A percentile compares a stretch with the other conserved stretches of the same genome.
Conservation (phyloP, 768 basidiomycete genomes). For the Boletellus ananas region DNA sequence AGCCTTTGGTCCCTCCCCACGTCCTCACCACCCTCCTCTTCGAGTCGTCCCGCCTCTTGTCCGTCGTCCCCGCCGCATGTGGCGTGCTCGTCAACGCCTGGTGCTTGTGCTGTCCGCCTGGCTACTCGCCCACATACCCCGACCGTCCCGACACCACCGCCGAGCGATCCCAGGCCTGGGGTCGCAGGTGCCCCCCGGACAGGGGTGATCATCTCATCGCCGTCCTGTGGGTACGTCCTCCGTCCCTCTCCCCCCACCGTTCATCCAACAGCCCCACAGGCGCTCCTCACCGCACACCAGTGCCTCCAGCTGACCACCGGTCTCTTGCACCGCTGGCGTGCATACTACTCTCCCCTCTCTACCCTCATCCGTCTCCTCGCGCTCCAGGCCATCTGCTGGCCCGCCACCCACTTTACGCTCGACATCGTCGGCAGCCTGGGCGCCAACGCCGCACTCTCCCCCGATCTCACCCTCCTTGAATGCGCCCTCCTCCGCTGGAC, state of each 20-base stretch:
- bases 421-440: slow-evolving; percentile 53
- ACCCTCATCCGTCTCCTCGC: slow-evolving; percentile 90
- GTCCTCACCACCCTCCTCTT: slow-evolving; percentile 59
- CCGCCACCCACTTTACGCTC: slow-evolving; percentile 83
- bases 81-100: slow-evolving; percentile 64
- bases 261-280: slow-evolving; percentile 38
- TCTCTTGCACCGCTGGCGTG: slow-evolving; percentile 82
- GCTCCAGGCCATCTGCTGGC: slow-evolving; percentile 95
- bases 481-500: slow-evolving; percentile 36
- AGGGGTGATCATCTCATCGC: slow-evolving; percentile 65
- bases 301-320: slow-evolving; percentile 87
- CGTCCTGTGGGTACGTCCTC: slow-evolving; percentile 60
- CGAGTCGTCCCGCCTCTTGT: slow-evolving; percentile 63
- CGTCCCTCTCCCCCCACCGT: background rate
- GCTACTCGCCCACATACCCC: slow-evolving; percentile 9
- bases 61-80: slow-evolving; percentile 67
- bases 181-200: slow-evolving; percentile 40
- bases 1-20: slow-evolving; percentile 47
- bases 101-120: slow-evolving; percentile 47
- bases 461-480: slow-evolving; percentile 20
- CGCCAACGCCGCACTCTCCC: slow-evolving; percentile 6
- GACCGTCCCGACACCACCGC: background rate
- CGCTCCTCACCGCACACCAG: slow-evolving; percentile 83
- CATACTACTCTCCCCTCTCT: slow-evolving; percentile 84
- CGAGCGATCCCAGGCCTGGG: slow-evolving; percentile 17